Percentiles rank a stretch among this genome's conserved stretches.
Conservation (phyloP, 805 yeast genomes). For the Metschnikowia reukaufii region DNA sequence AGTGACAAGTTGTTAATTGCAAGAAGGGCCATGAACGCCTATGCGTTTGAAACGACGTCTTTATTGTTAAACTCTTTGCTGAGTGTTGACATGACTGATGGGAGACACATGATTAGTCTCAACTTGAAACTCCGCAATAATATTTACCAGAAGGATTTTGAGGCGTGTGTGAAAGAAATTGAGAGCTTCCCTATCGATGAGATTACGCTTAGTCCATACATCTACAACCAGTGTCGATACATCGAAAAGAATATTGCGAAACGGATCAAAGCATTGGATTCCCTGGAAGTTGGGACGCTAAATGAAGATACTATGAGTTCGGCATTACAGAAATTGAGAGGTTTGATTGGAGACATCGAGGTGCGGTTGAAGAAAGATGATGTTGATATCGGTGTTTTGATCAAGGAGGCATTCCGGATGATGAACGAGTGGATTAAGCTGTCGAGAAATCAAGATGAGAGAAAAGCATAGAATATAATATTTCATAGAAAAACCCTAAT, state of each 20-base stretch:
- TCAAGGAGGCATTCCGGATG: constrained; percentile 24
- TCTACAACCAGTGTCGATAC: constrained; percentile 31
- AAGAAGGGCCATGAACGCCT: constrained; percentile 31
- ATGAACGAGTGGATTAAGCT: constrained; percentile 29
- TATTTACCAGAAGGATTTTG: constrained; percentile 22
- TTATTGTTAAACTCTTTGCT: constrained; percentile 25
- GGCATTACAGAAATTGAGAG: constrained; percentile 23
- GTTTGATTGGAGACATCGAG: constrained; percentile 37
- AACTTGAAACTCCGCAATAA: constrained; percentile 27
- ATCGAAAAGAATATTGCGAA: constrained; percentile 26
- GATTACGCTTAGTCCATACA: constrained; percentile 33
- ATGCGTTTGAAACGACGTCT: constrained; percentile 25
- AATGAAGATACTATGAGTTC: constrained; percentile 4
- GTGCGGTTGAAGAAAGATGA: constrained; percentile 34
- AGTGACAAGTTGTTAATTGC: constrained; percentile 31
- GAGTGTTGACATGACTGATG: constrained; percentile 26
- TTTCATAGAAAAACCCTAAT: background rate
- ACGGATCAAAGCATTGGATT: background rate
- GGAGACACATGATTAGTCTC: constrained; percentile 27
- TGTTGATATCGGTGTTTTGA: constrained; percentile 24
- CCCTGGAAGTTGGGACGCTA: background rate
- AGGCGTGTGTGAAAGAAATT: constrained; percentile 20
- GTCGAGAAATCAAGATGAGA: constrained; percentile 7
- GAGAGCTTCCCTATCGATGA: constrained; percentile 34
- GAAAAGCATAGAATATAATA: constrained; percentile 4